Conservation (phyloP, 2,329 filamentous ascomycete genomes). For the Fusarium caatingaense region DNA sequence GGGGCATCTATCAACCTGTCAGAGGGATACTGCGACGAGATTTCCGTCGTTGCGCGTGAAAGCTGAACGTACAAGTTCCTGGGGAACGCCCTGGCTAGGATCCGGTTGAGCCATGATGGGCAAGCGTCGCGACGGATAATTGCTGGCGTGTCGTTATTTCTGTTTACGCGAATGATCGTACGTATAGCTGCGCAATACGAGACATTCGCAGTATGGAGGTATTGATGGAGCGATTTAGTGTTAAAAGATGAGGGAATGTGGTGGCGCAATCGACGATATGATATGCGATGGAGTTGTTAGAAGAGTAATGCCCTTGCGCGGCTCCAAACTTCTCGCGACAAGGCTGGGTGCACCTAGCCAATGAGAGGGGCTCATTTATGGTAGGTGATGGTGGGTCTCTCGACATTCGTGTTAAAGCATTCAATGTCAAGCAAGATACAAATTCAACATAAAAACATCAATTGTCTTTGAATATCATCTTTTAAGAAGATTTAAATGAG, state of each 20-base stretch:
- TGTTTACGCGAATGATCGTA: conserved; percentile 34
- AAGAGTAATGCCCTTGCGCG: conserved; percentile 41
- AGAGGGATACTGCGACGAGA: conserved; percentile 26
- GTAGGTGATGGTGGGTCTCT: conserved; percentile 35
- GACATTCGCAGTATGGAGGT: not conserved
- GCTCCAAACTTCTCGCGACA: conserved; percentile 55
- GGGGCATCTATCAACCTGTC: conserved; percentile 71
- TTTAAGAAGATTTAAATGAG: no score
- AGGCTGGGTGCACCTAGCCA: conserved; percentile 47
- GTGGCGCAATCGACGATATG: conserved; percentile 40
- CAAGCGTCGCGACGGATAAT: conserved; percentile 38
- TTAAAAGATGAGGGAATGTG: conserved; percentile 30
- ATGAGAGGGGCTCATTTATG: conserved; percentile 29
- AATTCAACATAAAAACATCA: not conserved
- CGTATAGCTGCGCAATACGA: conserved; percentile 5
- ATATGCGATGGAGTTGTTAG: conserved; percentile 39
- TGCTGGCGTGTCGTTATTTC: conserved; percentile 24
- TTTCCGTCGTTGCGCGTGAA: not conserved
- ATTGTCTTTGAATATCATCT: not conserved
- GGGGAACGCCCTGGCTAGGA: conserved; percentile 57
- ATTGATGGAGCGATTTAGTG: conserved; percentile 10
- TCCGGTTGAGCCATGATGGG: conserved; percentile 56
- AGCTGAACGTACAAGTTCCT: conserved; percentile 54
- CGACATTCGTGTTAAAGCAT: not conserved
- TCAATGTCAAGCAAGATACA: not conserved